Base-by-base conservation (phyloP, 805 yeast genomes). In the Pachysolen tannophilus region DNA sequence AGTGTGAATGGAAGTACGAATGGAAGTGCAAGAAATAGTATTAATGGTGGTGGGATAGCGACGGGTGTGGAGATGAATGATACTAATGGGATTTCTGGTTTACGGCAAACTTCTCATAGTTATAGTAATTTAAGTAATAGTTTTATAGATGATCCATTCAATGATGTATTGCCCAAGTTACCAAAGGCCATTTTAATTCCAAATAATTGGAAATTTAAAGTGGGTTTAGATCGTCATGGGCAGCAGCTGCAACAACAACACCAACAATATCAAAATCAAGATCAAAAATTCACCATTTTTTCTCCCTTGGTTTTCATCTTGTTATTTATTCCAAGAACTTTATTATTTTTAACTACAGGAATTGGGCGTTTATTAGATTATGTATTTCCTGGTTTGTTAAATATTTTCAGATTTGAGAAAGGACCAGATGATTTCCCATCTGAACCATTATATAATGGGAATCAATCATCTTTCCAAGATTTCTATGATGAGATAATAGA, bases 241-340 rank as follows among this genome's bases (percentile, higher is more conserved):
- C n/a, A n/a, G n/a, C n/a, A n/a, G n/a, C n/a, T n/a, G n/a, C 26
- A 11, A 11, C 10, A 11, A 23, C 26, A 11, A 14, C 10, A 23
- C 13, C 26, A 23, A 7, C 26, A 23, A 23, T 11, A 5, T 7
- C 8, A 11, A 23, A 23, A 23, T 8, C 10, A 8, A 5, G 5
- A 11, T 11, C 13, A 23, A 7, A n/a, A n/a, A n/a, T n/a, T n/a
- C n/a, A n/a, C n/a, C n/a, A n/a, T n/a, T n/a, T n/a, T n/a, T n/a
- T 11, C 56, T 10, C 69, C 78, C 2, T 35, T 76, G 6, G 48
- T 79, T 45, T 59, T 78, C 34, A 48, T 78, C 2, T 44, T 81
- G 2, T 52, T 78, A 50, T 41, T 79, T 6, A 53, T 81, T 8
- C 88, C 87, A 9, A 67, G 63, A 37, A 44, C 75, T 2, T 32